Evolutionary conservation across 441 rosid species (phyloP).

Genomic region (Populus hybrid): DNA sequence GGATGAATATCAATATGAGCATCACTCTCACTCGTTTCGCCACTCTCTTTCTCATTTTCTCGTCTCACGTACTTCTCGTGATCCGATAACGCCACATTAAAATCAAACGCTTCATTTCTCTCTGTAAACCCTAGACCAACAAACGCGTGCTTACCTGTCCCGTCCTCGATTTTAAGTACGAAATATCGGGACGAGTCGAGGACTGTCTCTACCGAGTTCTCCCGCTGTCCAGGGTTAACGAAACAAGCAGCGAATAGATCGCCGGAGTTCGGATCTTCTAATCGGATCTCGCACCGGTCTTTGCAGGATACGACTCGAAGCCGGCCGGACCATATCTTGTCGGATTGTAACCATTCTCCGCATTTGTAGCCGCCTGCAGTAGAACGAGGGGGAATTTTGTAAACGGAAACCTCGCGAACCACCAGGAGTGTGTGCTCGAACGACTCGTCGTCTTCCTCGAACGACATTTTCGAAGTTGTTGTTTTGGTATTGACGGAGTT

Average conservation of each 20-base stretch:
- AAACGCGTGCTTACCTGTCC: constrained; percentile 88
- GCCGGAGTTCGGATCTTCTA: constrained; percentile 88
- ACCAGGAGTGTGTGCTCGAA: constrained; percentile 93
- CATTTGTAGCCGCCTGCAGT: constrained; percentile 98
- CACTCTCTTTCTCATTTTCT: constrained; percentile 73
- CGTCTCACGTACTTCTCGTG: constrained; percentile 89
- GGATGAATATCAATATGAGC: constrained; percentile 89
- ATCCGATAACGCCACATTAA: constrained; percentile 96
- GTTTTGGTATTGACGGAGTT: neutral
- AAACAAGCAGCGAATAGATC: constrained; percentile 96
- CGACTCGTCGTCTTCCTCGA: constrained; percentile 86
- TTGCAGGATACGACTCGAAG: constrained; percentile 94
- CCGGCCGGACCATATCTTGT: constrained; percentile 98
- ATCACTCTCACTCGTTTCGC: constrained; percentile 56
- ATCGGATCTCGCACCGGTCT: constrained; percentile 96
- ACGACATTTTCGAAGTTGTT: constrained; percentile 37
- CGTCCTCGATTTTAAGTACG: constrained; percentile 93
- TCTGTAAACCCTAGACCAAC: constrained; percentile 87
- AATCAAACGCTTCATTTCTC: constrained; percentile 98
- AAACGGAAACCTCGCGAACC: constrained; percentile 87
- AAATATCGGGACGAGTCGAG: constrained; percentile 95
- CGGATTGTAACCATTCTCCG: constrained; percentile 98
- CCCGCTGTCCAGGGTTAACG: constrained; percentile 80
- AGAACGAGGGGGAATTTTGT: constrained; percentile 91
- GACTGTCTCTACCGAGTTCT: constrained; percentile 84